Base-by-base conservation (phyloP, 2,329 filamentous ascomycete species). In the Gyromitra esculenta region DNA sequence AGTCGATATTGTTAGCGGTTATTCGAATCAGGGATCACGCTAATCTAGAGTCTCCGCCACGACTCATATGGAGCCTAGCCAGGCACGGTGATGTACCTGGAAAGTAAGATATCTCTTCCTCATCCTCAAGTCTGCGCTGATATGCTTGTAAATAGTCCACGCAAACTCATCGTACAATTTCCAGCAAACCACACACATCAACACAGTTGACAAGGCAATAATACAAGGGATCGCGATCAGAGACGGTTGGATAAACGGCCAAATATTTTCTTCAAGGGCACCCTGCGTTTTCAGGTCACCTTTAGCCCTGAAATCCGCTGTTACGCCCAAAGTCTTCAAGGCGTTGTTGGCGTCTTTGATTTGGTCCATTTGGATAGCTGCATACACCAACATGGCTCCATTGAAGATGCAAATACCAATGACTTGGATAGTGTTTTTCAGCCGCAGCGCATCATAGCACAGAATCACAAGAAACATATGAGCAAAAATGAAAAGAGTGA, bases 101-200 rank as follows among this genome's bases (percentile, higher is more conserved):
- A 97, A 99, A 78, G 95, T 92, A 76, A 99, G 88, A 85, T 97
- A 99, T 79, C 96, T 91, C 85, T 94, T 91, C 88, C 97, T 98
- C 91, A 99, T 93, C 81, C 94, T 90, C 82, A 97, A 89, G 86
- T 99, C 96, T 66, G 96, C 96, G 82, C 94, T 97, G 83, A 99
- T 99, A 84, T 97, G 94, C 87, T 99, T 99, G 85, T 99, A 94
- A 82, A 99, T 99, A 74, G 96, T 96, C 96, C 96, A 99, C 9
- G 96, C 95, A 84, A 99, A 99, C 84, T 97, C 95, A 82, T 97
- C 94, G 83, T 99, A 98, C 41, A 99, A 88, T 85, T 97, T 97
- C 92, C 94, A 98, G 1, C 95, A 90, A 66, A 94, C 86, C 78
- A 93, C 91, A 13, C 87, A 87, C 87, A 98, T 90, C 68, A 89